Evolutionary conservation across 768 basidiomycete genomes (phyloP).

Genomic region (Suillus discolor): DNA sequence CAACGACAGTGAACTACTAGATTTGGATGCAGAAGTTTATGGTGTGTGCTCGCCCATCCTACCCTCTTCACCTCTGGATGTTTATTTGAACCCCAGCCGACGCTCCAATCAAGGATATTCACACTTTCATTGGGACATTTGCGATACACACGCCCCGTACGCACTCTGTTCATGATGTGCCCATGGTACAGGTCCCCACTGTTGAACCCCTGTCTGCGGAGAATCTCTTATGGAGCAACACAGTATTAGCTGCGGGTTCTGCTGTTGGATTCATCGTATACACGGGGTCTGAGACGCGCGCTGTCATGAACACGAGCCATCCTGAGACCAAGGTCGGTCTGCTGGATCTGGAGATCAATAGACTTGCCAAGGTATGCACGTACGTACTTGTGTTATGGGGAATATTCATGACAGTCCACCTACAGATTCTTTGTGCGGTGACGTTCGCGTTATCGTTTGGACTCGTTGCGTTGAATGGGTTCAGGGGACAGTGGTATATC

Average conservation of each 20-base stretch:
- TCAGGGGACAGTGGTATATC: slow-evolving; percentile 93
- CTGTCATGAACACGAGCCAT: slow-evolving; percentile 98
- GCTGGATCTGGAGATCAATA: slow-evolving; percentile 93
- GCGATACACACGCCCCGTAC: slow-evolving; percentile 58
- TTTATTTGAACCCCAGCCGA: slow-evolving; percentile 59
- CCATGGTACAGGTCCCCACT: slow-evolving; percentile 44
- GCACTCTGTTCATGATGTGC: slow-evolving; percentile 34
- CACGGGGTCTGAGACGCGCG: slow-evolving; percentile 92
- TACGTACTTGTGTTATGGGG: background rate
- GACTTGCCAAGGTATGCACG: slow-evolving; percentile 80
- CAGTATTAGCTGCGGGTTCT: slow-evolving; percentile 92
- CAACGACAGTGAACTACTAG: slow-evolving; percentile 52
- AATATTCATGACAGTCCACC: background rate
- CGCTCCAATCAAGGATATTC: slow-evolving; percentile 95
- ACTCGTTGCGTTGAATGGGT: slow-evolving; percentile 94
- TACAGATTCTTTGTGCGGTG: slow-evolving; percentile 88
- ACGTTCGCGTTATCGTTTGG: slow-evolving; percentile 91
- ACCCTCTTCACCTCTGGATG: slow-evolving; percentile 1
- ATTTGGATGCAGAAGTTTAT: slow-evolving; percentile 86
- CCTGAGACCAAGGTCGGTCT: slow-evolving; percentile 93
- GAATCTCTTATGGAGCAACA: slow-evolving; percentile 96
- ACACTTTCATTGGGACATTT: slow-evolving; percentile 92
- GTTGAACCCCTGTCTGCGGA: slow-evolving; percentile 92
- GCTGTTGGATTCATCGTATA: slow-evolving; percentile 93
- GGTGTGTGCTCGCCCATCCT: slow-evolving; percentile 46